phyloP scores from a whole-genome alignment of 306 rosid species.

The Cucumis melo region DNA sequence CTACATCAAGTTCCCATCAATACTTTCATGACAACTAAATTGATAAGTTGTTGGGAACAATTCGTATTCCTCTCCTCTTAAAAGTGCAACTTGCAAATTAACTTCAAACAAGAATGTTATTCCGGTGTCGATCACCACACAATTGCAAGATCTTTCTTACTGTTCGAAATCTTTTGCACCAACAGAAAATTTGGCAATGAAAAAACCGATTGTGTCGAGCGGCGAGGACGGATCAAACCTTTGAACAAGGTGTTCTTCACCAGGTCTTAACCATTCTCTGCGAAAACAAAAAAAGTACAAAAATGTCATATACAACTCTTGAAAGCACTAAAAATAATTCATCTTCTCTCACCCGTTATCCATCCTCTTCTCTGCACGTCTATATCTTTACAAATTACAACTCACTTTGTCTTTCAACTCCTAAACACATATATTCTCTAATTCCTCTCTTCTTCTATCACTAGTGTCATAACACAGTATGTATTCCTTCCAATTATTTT shows the following conservation, averaged over 20 bases:
- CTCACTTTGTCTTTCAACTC: not conserved
- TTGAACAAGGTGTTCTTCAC: slow-evolving; percentile 90
- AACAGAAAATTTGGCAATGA: slow-evolving; percentile 75
- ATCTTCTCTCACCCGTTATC: not conserved
- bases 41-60: not conserved
- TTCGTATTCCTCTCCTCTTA: not conserved
- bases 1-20: too few relatives aligned
- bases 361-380: not conserved
- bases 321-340: not conserved
- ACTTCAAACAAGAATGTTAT: not conserved
- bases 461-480: too few relatives aligned
- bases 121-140: not conserved
- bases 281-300: slow-evolving; percentile 5
- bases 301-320: not conserved
- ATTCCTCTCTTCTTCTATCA: too few relatives aligned
- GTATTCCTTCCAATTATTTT: too few relatives aligned
- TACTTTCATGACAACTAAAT: too few relatives aligned
- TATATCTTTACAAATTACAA: not conserved
- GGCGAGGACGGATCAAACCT: slow-evolving; percentile 84
- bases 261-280: slow-evolving; percentile 86
- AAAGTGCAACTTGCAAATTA: not conserved
- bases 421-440: too few relatives aligned
- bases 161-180: slow-evolving; percentile 34
- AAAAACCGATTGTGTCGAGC: slow-evolving; percentile 82
- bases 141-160: not conserved